Evolutionary conservation across 1,139 yeast genomes (phyloP).

Genomic region (Protomyces lactucae-debilis): DNA sequence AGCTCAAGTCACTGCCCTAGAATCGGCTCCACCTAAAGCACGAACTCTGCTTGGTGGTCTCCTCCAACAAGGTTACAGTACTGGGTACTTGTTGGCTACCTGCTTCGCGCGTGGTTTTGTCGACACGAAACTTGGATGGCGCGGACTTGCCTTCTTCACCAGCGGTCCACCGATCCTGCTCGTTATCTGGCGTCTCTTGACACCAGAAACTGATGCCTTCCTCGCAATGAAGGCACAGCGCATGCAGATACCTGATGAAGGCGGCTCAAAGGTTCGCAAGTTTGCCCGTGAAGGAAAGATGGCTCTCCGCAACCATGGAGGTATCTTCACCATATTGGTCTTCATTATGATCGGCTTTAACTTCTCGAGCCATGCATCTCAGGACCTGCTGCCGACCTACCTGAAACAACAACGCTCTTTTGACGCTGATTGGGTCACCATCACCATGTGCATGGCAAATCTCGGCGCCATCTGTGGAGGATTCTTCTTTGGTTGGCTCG

Average conservation of each 20-base stretch:
- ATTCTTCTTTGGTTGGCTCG: slow-evolving; percentile 55
- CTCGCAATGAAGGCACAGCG: slow-evolving; percentile 37
- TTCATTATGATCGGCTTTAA: slow-evolving; percentile 60
- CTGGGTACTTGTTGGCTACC: slow-evolving; percentile 56
- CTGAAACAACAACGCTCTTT: slow-evolving; percentile 52
- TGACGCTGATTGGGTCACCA: slow-evolving; percentile 53
- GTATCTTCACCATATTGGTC: slow-evolving; percentile 48
- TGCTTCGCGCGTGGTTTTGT: slow-evolving; percentile 59
- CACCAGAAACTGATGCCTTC: slow-evolving; percentile 63
- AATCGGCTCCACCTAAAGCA: slow-evolving; percentile 63
- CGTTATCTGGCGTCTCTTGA: slow-evolving; percentile 49
- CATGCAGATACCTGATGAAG: slow-evolving; percentile 40
- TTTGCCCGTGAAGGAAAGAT: slow-evolving; percentile 36
- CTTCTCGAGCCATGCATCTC: slow-evolving; percentile 69
- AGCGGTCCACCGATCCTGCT: slow-evolving; percentile 63
- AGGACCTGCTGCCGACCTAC: slow-evolving; percentile 67
- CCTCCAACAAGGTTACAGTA: slow-evolving; percentile 68
- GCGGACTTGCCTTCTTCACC: slow-evolving; percentile 74
- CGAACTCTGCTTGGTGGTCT: slow-evolving; percentile 62
- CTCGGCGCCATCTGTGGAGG: slow-evolving; percentile 69
- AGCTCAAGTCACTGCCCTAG: slow-evolving; percentile 63
- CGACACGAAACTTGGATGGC: slow-evolving; percentile 58
- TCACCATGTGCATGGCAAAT: slow-evolving; percentile 64
- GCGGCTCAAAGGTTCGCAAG: slow-evolving; percentile 45
- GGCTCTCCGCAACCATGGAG: slow-evolving; percentile 41